Evolutionary conservation across 2,329 filamentous ascomycete genomes (phyloP).

Genomic region (Sporothrix pseudoabietina): DNA sequence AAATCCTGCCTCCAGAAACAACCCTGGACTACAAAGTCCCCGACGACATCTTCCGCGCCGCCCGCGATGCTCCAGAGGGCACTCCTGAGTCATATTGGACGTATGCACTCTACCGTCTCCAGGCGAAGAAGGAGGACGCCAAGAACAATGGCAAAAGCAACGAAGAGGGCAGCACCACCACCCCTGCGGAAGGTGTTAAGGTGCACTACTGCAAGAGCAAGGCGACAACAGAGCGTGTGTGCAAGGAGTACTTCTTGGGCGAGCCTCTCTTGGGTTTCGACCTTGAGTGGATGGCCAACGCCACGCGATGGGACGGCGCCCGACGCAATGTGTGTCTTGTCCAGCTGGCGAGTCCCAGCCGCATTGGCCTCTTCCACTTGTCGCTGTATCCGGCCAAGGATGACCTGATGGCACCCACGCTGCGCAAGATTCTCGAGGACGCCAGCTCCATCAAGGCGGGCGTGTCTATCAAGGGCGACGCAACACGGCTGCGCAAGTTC

Average conservation of each 20-base stretch:
- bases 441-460: slow-evolving; percentile 71
- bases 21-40: slow-evolving; percentile 52
- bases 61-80: slow-evolving; percentile 50
- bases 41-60: slow-evolving; percentile 50
- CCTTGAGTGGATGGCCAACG: slow-evolving; percentile 74
- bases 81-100: slow-evolving; percentile 65
- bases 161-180: background rate
- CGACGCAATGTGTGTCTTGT: slow-evolving; percentile 77
- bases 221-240: slow-evolving; percentile 66
- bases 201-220: slow-evolving; percentile 77
- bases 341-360: slow-evolving; percentile 76
- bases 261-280: slow-evolving; percentile 83
- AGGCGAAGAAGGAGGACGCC: slow-evolving; percentile 39
- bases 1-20: slow-evolving; percentile 42
- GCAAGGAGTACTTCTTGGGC: slow-evolving; percentile 64
- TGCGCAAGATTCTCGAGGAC: slow-evolving; percentile 73
- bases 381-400: slow-evolving; percentile 59
- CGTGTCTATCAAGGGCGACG: slow-evolving; percentile 72
- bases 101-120: slow-evolving; percentile 65
- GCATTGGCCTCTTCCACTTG: slow-evolving; percentile 80
- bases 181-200: slow-evolving; percentile 48
- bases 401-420: slow-evolving; percentile 68
- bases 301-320: slow-evolving; percentile 50
- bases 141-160: background rate
- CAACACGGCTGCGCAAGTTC: slow-evolving; percentile 66